Conservation (phyloP, 441 rosid genomes). For the Euphorbia celastroides region DNA sequence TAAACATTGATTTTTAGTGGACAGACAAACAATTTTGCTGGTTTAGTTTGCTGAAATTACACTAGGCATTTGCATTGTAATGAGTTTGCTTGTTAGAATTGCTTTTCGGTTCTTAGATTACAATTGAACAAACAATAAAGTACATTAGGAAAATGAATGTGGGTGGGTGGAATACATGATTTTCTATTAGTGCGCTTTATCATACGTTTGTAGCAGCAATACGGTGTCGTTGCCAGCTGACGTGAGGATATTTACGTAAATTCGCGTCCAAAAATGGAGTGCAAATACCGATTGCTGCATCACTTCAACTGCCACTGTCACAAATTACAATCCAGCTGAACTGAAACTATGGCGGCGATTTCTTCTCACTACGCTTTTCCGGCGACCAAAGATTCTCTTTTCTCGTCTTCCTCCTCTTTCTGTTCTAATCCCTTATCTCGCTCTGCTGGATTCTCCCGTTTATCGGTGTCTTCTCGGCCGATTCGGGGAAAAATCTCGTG, state of each 20-base stretch:
- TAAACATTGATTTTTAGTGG: too few species aligned
- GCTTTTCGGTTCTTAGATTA: too few species aligned
- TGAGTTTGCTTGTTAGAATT: too few species aligned
- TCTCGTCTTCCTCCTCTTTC: conserved; percentile 42
- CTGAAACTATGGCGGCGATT: conserved; percentile 58
- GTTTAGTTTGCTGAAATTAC: too few species aligned
- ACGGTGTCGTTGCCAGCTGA: too few species aligned
- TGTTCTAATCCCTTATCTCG: conserved; percentile 25
- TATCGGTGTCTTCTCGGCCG: conserved; percentile 33
- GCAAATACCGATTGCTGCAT: neutral
- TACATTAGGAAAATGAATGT: too few species aligned
- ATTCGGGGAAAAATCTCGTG: conserved; percentile 49
- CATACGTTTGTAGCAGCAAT: too few species aligned
- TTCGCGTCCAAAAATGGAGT: neutral
- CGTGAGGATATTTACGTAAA: conserved; percentile 8
- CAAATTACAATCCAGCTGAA: neutral
- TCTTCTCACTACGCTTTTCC: conserved; percentile 38
- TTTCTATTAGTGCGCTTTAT: too few species aligned
- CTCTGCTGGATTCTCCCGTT: conserved; percentile 25
- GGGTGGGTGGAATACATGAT: too few species aligned
- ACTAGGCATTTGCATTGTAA: too few species aligned
- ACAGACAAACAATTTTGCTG: too few species aligned
- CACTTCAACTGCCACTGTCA: conserved; percentile 2
- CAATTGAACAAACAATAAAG: too few species aligned
- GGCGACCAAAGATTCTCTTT: conserved; percentile 32